These are phyloP conservation scores for Penicillium silybi DNA, from an alignment of 495 filamentous ascomycete genomes.

Conservation along the genomic window DNA sequence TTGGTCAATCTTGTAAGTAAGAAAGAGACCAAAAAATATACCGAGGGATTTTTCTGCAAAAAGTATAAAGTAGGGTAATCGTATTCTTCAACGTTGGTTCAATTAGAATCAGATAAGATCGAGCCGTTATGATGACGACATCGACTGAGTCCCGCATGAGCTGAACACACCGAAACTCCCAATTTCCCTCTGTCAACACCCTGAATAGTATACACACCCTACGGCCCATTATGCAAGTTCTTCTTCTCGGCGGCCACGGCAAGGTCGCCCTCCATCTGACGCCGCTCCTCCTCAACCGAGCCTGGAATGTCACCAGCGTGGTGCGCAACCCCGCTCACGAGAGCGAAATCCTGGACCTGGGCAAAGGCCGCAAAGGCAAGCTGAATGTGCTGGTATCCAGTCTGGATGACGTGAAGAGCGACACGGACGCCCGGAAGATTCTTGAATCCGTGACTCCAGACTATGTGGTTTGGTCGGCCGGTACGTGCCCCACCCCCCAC, in stretches of 20 bases:
- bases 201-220: neutral
- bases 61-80: neutral
- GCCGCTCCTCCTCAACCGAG: constrained; percentile 65
- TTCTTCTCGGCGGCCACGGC: constrained; percentile 79
- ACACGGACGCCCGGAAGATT: constrained; percentile 57
- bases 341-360: constrained; percentile 55
- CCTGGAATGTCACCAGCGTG: constrained; percentile 72
- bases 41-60: neutral
- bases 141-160: neutral
- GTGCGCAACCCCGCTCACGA: constrained; percentile 69
- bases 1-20: neutral
- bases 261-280: constrained; percentile 75
- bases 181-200: neutral
- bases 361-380: constrained; percentile 49
- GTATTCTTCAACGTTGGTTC: neutral
- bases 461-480: constrained; percentile 78
- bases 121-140: neutral
- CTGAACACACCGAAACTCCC: neutral
- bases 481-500: constrained; percentile 31
- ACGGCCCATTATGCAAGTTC: constrained; percentile 48
- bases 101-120: neutral
- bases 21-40: neutral
- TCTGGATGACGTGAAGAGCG: constrained; percentile 63
- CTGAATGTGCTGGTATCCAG: constrained; percentile 61
- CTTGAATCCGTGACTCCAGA: constrained; percentile 58